Base-by-base conservation (phyloP, 768 basidiomycete genomes). In the Amanita polypyramis region DNA sequence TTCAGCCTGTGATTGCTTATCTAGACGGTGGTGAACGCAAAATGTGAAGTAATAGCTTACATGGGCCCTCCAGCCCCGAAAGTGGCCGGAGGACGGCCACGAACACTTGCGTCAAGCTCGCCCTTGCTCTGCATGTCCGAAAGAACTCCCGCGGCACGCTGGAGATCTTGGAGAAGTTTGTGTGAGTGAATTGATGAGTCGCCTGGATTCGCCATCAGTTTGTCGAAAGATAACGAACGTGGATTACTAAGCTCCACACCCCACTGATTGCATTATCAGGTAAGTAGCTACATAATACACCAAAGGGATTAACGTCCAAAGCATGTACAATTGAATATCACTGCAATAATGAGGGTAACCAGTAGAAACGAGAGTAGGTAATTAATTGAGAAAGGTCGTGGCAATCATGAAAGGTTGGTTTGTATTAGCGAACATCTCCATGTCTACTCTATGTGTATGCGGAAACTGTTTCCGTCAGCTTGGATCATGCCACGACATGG, bases 21-120 rank as follows among this genome's bases (percentile, higher is more conserved):
- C 23, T 21, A 33, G 14, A 30, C 34, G 32, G 12, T 15, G 15
- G 23, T 12, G 12, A n/a, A 42, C n/a, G 19, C 15, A 20, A 42
- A 4, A 11, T 14, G 1, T 17, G 6, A 3, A 21, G n/a, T n/a
- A 5, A 6, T 19, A 10, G 65, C 75, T 60, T 50, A 86, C 84
- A 85, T 77, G n/a, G 80, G 76, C 4, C 85, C 85, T 12, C 81
- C 82, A 45, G 85, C 86, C 15, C 81, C 80, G 57, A 88, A 88
- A 36, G 72, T 61, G 39, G 72, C 69, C 4, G 83, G 84, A 3
- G 73, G 80, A 21, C 72, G 66, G 40, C 68, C 70, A 19, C 70
- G 70, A 4, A 67, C 68, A 46, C 54, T 57, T 14, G 67, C 60
- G 33, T 52, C 57, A 2, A 65, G 54, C 30, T 62, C 55, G 52